Conservation (phyloP, 2,329 filamentous ascomycete species). For the Fusarium udum region DNA sequence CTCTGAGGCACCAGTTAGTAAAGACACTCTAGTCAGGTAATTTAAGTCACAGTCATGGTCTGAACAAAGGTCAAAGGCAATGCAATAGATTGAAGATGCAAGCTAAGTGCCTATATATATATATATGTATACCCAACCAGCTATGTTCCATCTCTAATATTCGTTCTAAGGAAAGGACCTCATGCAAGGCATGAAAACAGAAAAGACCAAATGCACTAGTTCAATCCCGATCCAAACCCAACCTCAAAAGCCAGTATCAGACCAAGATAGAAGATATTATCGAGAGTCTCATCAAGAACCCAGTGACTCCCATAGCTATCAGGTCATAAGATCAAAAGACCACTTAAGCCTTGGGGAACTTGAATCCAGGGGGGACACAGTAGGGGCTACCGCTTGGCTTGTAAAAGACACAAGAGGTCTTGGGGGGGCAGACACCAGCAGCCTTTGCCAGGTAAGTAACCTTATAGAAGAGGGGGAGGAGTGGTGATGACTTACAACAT, state of each 20-base stretch:
- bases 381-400: conserved; percentile 49
- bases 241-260: background rate
- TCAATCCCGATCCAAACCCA: background rate
- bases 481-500: conserved; percentile 46
- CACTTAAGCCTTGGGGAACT: conserved; percentile 39
- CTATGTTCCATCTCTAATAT: conserved; percentile 22
- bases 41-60: background rate
- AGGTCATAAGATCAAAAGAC: background rate
- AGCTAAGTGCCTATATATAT: conserved; percentile 36
- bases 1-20: rapidly evolving
- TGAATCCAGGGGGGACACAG: conserved; percentile 49
- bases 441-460: conserved; percentile 31
- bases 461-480: too few species aligned
- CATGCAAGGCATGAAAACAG: conserved; percentile 43
- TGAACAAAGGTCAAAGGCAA: background rate
- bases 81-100: conserved; percentile 32
- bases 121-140: conserved; percentile 9
- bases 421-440: conserved; percentile 49
- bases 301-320: conserved; percentile 14
- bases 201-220: conserved; percentile 21
- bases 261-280: background rate
- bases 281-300: background rate
- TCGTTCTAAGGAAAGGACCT: conserved; percentile 39
- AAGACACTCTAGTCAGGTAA: rapidly evolving
- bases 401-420: conserved; percentile 51